Conservation (phyloP, 129 eudicot genomes). For the Artemisia argyi region DNA sequence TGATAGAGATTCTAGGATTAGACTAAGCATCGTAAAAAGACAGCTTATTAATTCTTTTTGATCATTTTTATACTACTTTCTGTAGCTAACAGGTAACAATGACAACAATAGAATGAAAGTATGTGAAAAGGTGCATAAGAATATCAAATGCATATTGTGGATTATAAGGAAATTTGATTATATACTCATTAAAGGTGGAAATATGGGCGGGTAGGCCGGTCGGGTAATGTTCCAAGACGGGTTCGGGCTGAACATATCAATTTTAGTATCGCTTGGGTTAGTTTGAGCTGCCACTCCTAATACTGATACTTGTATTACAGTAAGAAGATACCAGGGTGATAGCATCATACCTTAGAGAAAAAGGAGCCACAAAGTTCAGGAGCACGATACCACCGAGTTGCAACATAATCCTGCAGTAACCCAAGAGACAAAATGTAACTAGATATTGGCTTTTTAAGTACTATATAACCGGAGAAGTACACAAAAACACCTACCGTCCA, state of each 20-base stretch:
- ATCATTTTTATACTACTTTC: too few species aligned
- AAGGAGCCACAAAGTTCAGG: constrained; percentile 95
- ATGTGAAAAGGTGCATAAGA: too few species aligned
- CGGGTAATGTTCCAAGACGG: background rate
- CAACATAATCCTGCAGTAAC: constrained; percentile 70
- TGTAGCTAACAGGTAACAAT: too few species aligned
- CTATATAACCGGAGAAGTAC: background rate
- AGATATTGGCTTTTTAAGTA: background rate
- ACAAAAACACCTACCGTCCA: constrained; percentile 53
- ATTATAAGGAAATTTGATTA: too few species aligned
- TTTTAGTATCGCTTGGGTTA: background rate
- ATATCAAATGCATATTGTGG: too few species aligned
- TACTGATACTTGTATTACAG: background rate
- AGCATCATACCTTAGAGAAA: constrained; percentile 71
- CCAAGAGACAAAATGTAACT: constrained; percentile 12
- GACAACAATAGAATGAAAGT: too few species aligned
- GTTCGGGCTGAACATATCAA: background rate
- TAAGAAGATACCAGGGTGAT: background rate
- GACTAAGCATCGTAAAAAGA: too few species aligned
- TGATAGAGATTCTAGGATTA: too few species aligned
- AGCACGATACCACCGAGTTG: constrained; percentile 95
- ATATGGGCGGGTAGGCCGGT: background rate
- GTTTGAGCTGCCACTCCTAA: background rate
- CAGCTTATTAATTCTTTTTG: too few species aligned
- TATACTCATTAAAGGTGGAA: background rate